These are phyloP conservation scores for Colletotrichum sp. DNA, from an alignment of 2,329 filamentous ascomycete species.

Conservation along the genomic window DNA sequence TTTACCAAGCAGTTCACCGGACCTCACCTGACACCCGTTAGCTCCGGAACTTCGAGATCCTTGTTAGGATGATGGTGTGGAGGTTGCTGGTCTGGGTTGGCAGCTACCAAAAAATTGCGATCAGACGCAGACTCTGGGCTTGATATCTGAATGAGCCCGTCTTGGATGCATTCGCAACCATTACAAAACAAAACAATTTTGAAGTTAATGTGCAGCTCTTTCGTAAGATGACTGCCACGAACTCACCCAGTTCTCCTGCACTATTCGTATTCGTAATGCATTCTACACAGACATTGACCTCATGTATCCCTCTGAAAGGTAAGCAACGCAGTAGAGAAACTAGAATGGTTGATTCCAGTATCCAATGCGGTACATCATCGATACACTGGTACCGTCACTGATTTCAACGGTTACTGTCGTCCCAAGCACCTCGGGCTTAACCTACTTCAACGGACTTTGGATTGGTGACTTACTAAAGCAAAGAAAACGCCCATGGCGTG, in stretches of 20 bases:
- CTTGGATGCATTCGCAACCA: no score
- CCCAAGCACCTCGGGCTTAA: background rate
- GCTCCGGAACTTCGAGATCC: background rate
- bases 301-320: accelerated
- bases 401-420: background rate
- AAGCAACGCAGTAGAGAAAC: accelerated
- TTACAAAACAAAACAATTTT: no score
- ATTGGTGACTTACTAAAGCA: no score
- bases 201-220: background rate
- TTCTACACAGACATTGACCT: background rate
- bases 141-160: background rate
- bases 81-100: background rate
- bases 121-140: background rate
- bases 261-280: background rate
- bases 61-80: background rate
- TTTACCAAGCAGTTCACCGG: accelerated
- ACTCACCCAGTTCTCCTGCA: background rate
- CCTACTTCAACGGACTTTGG: no score
- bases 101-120: background rate
- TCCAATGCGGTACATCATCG: accelerated
- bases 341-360: no score
- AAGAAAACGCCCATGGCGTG: no score
- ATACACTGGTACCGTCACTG: accelerated
- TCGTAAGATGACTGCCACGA: accelerated
- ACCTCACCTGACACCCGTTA: background rate